phyloP scores from a whole-genome alignment of 192 early-diverging fungal genomes.

The Coemansia sp. region DNA sequence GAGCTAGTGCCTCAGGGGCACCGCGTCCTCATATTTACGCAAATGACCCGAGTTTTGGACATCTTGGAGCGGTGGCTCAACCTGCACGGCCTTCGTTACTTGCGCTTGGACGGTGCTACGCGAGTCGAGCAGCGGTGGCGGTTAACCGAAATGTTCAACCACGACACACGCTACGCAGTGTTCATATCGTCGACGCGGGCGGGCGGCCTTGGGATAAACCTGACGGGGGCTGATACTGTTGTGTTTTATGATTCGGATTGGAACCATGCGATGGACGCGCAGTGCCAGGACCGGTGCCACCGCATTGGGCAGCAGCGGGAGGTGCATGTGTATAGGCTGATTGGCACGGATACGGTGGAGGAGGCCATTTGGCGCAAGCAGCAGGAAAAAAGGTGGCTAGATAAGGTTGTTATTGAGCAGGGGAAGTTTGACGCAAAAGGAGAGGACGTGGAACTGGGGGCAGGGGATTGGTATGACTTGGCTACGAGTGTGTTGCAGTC shows the following conservation, averaged over 20 bases:
- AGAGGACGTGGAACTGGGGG: conserved; percentile 45
- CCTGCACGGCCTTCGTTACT: conserved; percentile 88
- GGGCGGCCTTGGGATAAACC: conserved; percentile 96
- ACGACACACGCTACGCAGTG: conserved; percentile 87
- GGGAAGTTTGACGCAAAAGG: conserved; percentile 94
- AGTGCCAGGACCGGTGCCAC: conserved; percentile 97
- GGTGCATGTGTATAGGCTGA: conserved; percentile 93
- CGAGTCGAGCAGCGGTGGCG: conserved; percentile 88
- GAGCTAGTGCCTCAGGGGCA: conserved; percentile 85
- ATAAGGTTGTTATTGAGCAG: conserved; percentile 98
- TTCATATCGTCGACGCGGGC: conserved; percentile 96
- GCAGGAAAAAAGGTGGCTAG: conserved; percentile 96
- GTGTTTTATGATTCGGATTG: conserved; percentile 96
- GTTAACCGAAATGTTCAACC: conserved; percentile 92
- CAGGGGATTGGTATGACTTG: conserved; percentile 49
- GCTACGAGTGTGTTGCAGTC: conserved; percentile 28
- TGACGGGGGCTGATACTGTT: conserved; percentile 94
- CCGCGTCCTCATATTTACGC: conserved; percentile 93
- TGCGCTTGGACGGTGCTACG: conserved; percentile 94
- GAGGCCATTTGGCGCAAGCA: conserved; percentile 97
- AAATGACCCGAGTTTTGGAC: conserved; percentile 98
- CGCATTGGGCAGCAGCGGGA: conserved; percentile 99
- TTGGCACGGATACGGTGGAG: conserved; percentile 95
- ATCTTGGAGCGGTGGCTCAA: conserved; percentile 97
- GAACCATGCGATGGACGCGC: conserved; percentile 88